Percentiles rank a stretch among this genome's conserved stretches.
Evolutionary conservation across 495 filamentous ascomycete genomes (phyloP).

Genomic region (Rostrohypoxylon terebratum): DNA sequence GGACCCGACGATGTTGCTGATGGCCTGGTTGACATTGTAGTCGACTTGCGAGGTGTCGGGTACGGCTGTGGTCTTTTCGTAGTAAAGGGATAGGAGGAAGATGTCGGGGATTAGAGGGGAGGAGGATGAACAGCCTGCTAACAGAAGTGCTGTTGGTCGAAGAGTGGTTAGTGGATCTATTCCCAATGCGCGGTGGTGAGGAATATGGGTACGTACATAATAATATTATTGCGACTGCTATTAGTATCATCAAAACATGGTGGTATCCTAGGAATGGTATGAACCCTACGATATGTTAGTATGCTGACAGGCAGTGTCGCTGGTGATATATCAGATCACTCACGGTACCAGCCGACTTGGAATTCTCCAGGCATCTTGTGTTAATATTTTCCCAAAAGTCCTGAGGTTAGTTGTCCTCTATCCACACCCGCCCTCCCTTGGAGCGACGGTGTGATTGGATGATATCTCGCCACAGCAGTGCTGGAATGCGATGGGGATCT

Average conservation of each 20-base stretch:
- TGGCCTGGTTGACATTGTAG: constrained; percentile 81
- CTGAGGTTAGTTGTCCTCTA: constrained; percentile 40
- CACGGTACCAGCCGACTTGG: constrained; percentile 62
- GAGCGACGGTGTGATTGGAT: constrained; percentile 51
- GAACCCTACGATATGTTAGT: constrained; percentile 69
- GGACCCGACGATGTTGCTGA: constrained; percentile 76
- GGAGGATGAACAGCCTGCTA: constrained; percentile 82
- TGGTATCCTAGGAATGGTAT: constrained; percentile 98
- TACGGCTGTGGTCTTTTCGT: constrained; percentile 72
- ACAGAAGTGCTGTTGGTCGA: constrained; percentile 70
- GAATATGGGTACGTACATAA: constrained; percentile 75
- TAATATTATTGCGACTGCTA: constrained; percentile 92
- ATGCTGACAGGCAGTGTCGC: constrained; percentile 2
- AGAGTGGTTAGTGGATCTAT: constrained; percentile 23
- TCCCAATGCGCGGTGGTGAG: background rate
- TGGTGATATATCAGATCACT: constrained; percentile 38
- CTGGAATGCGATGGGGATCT: constrained; percentile 42
- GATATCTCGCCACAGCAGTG: constrained; percentile 43
- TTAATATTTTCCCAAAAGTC: constrained; percentile 40
- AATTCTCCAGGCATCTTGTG: constrained; percentile 51
- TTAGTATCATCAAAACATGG: constrained; percentile 97
- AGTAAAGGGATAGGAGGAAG: constrained; percentile 83
- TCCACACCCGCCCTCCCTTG: constrained; percentile 58
- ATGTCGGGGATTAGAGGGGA: constrained; percentile 81
- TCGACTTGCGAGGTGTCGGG: constrained; percentile 83